Conservation (phyloP, 2,329 filamentous ascomycete genomes). For the Dothistroma septosporum region DNA sequence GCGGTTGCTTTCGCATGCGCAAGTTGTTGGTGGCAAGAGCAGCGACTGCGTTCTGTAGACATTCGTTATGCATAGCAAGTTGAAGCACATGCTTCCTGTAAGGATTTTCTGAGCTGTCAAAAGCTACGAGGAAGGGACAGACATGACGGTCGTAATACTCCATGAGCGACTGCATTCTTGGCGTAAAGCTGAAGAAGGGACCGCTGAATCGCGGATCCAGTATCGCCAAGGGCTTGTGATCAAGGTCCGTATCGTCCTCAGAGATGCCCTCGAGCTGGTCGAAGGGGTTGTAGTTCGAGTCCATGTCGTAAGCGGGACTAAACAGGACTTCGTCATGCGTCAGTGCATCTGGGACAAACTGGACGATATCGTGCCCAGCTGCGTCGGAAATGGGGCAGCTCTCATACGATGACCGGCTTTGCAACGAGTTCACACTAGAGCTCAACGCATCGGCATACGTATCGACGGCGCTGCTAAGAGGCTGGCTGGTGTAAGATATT, state of each 20-base stretch:
- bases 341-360: conserved; percentile 11
- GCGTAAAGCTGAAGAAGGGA: conserved; percentile 57
- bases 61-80: conserved; percentile 71
- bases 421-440: conserved; percentile 46
- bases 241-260: conserved; percentile 16
- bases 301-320: conserved; percentile 30
- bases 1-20: conserved; percentile 72
- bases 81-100: conserved; percentile 78
- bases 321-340: conserved; percentile 33
- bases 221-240: conserved; percentile 23
- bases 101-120: conserved; percentile 80
- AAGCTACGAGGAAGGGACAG: conserved; percentile 84
- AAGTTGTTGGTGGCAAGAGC: conserved; percentile 85
- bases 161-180: conserved; percentile 81
- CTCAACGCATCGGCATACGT: conserved; percentile 39
- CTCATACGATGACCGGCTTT: conserved; percentile 29
- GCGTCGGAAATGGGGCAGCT: not conserved
- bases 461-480: conserved; percentile 17
- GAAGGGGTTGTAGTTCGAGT: conserved; percentile 20
- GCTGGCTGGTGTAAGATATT: conserved; percentile 18
- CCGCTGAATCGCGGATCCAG: conserved; percentile 32
- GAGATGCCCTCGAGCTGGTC: conserved; percentile 18
- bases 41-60: conserved; percentile 87
- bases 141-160: conserved; percentile 93
- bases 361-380: not conserved